phyloP scores from a whole-genome alignment of 129 eudicot genomes.

The Gnaphalium uliginosum region DNA sequence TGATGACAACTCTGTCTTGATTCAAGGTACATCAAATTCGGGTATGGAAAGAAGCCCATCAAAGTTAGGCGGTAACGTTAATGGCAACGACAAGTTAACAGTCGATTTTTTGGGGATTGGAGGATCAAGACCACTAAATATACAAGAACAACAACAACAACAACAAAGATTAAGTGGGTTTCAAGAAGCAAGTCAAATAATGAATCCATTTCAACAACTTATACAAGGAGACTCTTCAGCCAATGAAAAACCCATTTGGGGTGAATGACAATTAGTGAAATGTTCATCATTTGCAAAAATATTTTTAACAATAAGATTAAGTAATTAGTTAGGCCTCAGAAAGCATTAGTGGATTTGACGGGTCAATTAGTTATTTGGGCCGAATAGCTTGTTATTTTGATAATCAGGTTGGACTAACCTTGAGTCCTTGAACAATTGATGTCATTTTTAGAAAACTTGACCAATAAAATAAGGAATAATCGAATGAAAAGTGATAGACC shows the following conservation, averaged over 20 bases:
- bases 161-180: slow-evolving; percentile 39
- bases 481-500: too few relatives aligned
- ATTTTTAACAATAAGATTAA: background rate
- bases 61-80: slow-evolving; percentile 34
- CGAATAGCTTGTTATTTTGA: too few relatives aligned
- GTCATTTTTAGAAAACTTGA: too few relatives aligned
- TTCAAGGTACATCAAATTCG: slow-evolving; percentile 16
- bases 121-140: slow-evolving; percentile 47
- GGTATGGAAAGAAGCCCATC: slow-evolving; percentile 10
- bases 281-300: background rate
- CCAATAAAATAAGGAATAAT: too few relatives aligned
- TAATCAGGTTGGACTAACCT: too few relatives aligned
- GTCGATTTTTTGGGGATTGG: slow-evolving; percentile 81
- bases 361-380: too few relatives aligned
- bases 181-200: slow-evolving; percentile 37
- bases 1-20: slow-evolving; percentile 16
- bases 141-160: slow-evolving; percentile 33
- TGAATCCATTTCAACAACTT: slow-evolving; percentile 54
- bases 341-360: background rate
- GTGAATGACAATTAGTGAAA: background rate
- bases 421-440: too few relatives aligned
- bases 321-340: background rate
- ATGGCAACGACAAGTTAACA: slow-evolving; percentile 43
- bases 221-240: slow-evolving; percentile 29
- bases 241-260: slow-evolving; percentile 39